Base-by-base conservation (phyloP, 257 asterid species). In the Solanum okadae region DNA sequence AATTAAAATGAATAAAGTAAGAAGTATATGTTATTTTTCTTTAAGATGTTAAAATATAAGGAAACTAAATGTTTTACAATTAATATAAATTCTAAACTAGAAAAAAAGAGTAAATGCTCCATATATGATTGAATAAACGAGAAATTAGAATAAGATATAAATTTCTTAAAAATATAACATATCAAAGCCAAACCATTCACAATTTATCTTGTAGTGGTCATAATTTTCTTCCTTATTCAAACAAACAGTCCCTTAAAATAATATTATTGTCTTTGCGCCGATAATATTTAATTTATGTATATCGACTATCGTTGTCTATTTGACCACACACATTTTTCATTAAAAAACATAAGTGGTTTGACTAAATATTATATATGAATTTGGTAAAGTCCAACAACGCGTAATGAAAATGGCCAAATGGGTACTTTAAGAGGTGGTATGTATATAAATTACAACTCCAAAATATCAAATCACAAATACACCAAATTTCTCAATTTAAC, bases 351-450 rank as follows among this genome's bases (percentile, higher is more conserved):
- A 29, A 70, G 27, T 18, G 8, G 0, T 9, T 34, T 72, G 81
- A 72, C 81, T 33, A 10, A 72, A 33, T 1, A 18, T 10, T 25
- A 59, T 71, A 40, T 71, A 73, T 73, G 3, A 3, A 35, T 34
- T 73, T 73, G 82, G 16, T 13, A 10, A 75, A 75, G 18, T 75
- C 20, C 83, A 75, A 75, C 31, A 35, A 75, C 82, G 82, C 52
- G 52, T 22, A 73, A 73, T 3, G 10, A 75, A 35, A 35, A 35
- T 10, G 4, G 6, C 44, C 77, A 16, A 72, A 33, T 72, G 6
- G 10, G 5, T 75, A 75, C 49, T 75, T 34, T 35, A 35, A 5
- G 49, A 75, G n/a, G n/a, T n/a, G 10, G n/a, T 8, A 29, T 6
- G 38, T 8, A 71, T 70, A 29, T 27, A 29, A 16, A 72, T 72